Evolutionary conservation across 1,284 basidiomycete genomes (phyloP).

Genomic region (Ceratobasidium sp.): DNA sequence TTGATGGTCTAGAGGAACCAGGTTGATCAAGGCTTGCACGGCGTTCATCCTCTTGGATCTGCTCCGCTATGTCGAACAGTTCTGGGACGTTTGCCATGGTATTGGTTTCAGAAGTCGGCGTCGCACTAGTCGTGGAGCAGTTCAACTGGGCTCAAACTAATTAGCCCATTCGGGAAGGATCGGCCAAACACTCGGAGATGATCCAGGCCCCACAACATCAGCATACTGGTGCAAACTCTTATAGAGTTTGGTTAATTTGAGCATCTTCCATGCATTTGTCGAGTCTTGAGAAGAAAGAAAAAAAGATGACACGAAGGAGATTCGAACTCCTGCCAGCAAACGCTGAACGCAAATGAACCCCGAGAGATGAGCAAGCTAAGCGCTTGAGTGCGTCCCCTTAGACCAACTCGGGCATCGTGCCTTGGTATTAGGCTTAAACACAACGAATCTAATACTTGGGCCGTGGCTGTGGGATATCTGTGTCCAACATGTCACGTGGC

Average conservation of each 20-base stretch:
- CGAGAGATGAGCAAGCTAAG: slow-evolving; percentile 22
- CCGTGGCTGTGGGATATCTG: not conserved
- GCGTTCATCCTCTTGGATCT: slow-evolving; percentile 34
- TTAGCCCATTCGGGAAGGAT: not conserved
- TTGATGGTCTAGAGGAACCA: slow-evolving; percentile 42
- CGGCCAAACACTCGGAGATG: too few species aligned
- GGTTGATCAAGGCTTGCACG: slow-evolving; percentile 40
- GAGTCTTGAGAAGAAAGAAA: too few species aligned
- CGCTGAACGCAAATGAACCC: slow-evolving; percentile 32
- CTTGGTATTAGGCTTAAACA: not conserved
- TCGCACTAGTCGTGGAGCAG: slow-evolving; percentile 1
- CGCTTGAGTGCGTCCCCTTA: slow-evolving; percentile 40
- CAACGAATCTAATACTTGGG: too few species aligned
- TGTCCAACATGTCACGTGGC: slow-evolving; percentile 31
- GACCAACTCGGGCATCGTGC: slow-evolving; percentile 37
- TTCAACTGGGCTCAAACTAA: not conserved
- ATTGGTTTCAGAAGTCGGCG: not conserved
- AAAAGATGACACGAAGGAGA: slow-evolving; percentile 36
- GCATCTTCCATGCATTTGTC: too few species aligned
- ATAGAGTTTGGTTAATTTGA: too few species aligned
- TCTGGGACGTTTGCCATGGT: slow-evolving; percentile 36
- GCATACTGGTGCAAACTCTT: not conserved
- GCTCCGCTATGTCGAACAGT: slow-evolving; percentile 33
- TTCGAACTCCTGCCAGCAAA: slow-evolving; percentile 30
- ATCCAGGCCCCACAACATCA: not conserved